These are phyloP conservation scores for Ormosia semicastrata DNA, from an alignment of 306 rosid genomes.

Conservation along the genomic window DNA sequence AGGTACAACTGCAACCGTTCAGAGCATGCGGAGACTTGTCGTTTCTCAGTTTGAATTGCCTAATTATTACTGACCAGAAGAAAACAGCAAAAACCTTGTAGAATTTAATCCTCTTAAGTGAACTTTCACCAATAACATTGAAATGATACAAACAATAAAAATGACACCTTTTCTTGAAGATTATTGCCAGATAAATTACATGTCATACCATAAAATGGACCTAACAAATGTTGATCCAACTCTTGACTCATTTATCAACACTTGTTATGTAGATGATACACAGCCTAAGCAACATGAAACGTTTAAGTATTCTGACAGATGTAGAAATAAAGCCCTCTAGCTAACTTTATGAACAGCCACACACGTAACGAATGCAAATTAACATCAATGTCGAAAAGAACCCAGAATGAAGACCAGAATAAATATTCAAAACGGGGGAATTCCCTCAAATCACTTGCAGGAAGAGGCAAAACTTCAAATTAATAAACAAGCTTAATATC, in stretches of 20 bases:
- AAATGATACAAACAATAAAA: no score
- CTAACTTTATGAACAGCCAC: background rate
- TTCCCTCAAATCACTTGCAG: constrained; percentile 42
- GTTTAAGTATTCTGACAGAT: background rate
- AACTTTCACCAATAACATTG: no score
- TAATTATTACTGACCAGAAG: no score
- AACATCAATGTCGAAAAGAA: background rate
- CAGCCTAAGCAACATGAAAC: background rate
- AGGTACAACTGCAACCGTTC: no score
- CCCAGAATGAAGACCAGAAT: background rate
- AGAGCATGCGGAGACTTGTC: no score
- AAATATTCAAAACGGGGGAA: constrained; percentile 42
- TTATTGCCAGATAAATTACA: no score
- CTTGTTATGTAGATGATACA: background rate
- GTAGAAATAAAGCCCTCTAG: background rate
- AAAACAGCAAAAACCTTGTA: no score
- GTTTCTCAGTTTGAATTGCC: no score
- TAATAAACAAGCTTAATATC: constrained; percentile 56
- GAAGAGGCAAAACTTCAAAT: constrained; percentile 56
- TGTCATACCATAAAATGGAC: no score
- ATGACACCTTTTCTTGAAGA: no score
- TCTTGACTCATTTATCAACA: background rate
- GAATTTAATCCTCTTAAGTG: no score
- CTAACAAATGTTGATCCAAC: no score
- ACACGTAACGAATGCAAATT: background rate